Evolutionary conservation across 2,329 filamentous ascomycete genomes (phyloP).

Genomic region (Aspergillus sp.): DNA sequence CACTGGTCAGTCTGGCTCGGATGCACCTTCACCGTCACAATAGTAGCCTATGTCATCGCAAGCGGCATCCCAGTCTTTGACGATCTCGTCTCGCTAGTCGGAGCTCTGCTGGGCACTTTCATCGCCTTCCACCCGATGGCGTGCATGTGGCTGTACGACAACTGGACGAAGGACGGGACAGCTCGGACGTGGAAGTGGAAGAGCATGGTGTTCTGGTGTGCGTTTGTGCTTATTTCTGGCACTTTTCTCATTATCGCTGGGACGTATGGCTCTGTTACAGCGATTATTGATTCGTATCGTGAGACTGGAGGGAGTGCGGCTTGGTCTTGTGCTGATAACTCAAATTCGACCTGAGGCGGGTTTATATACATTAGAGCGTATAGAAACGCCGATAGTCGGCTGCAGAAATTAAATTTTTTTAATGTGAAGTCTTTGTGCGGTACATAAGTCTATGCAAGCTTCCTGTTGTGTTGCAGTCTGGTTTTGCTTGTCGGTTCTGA

Average conservation of each 20-base stretch:
- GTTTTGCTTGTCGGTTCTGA: too few relatives aligned
- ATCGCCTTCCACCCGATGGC: slow-evolving; percentile 19
- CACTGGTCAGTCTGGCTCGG: slow-evolving; percentile 27
- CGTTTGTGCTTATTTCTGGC: slow-evolving; percentile 25
- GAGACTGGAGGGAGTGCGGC: slow-evolving; percentile 35
- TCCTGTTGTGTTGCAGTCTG: too few relatives aligned
- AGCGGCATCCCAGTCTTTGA: slow-evolving; percentile 29
- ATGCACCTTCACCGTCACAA: slow-evolving; percentile 20
- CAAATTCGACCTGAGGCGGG: slow-evolving; percentile 14
- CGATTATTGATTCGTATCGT: slow-evolving; percentile 40
- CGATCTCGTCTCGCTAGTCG: slow-evolving; percentile 25
- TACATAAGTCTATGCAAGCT: too few relatives aligned
- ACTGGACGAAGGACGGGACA: neutral
- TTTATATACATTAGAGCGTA: too few relatives aligned
- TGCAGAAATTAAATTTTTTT: too few relatives aligned
- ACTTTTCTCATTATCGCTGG: slow-evolving; percentile 47
- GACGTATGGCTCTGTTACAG: slow-evolving; percentile 47
- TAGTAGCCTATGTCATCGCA: slow-evolving; percentile 28
- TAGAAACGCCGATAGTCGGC: too few relatives aligned
- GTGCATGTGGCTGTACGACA: slow-evolving; percentile 23
- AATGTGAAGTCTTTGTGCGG: too few relatives aligned
- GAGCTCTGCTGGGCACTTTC: slow-evolving; percentile 24
- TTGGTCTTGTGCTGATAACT: slow-evolving; percentile 49
- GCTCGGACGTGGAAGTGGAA: neutral
- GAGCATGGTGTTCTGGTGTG: slow-evolving; percentile 3